These are phyloP conservation scores for Rubia tinctorum DNA, from an alignment of 305 asterid species.

Conservation along the genomic window DNA sequence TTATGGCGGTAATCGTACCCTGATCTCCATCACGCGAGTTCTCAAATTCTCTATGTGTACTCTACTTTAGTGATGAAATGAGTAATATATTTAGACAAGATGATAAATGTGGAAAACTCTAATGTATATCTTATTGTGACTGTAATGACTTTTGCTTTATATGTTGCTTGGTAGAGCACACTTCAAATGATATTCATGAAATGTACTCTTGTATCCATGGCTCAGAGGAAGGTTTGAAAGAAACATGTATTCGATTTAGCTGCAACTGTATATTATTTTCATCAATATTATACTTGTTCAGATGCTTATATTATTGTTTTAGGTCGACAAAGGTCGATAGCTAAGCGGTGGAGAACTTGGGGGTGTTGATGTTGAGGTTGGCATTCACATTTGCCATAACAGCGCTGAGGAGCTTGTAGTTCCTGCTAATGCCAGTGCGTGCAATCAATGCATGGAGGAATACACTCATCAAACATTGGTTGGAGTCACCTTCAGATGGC, in stretches of 20 bases:
- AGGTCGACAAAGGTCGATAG: slow-evolving; percentile 78
- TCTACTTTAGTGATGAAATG: too few relatives aligned
- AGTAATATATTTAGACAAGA: too few relatives aligned
- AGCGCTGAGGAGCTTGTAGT: slow-evolving; percentile 51
- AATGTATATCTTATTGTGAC: background rate
- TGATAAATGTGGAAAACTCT: background rate
- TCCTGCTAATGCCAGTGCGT: slow-evolving; percentile 68
- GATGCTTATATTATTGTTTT: slow-evolving; percentile 38
- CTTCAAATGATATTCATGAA: background rate
- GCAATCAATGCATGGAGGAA: slow-evolving; percentile 80
- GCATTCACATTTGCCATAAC: slow-evolving; percentile 43
- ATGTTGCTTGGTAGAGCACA: background rate
- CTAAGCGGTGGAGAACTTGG: slow-evolving; percentile 67
- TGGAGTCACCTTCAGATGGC: slow-evolving; percentile 88
- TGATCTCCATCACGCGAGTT: too few relatives aligned
- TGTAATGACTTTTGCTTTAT: background rate
- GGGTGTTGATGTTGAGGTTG: slow-evolving; percentile 32
- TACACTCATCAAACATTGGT: slow-evolving; percentile 77
- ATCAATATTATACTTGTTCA: too few relatives aligned
- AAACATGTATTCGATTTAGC: too few relatives aligned
- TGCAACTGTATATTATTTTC: too few relatives aligned
- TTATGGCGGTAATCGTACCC: too few relatives aligned
- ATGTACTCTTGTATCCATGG: too few relatives aligned
- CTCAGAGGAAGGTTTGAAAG: too few relatives aligned
- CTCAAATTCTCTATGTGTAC: slow-evolving; percentile 13